These are phyloP conservation scores for Backusella liffmaniae DNA, from an alignment of 192 early-diverging fungal genomes.

Conservation along the genomic window DNA sequence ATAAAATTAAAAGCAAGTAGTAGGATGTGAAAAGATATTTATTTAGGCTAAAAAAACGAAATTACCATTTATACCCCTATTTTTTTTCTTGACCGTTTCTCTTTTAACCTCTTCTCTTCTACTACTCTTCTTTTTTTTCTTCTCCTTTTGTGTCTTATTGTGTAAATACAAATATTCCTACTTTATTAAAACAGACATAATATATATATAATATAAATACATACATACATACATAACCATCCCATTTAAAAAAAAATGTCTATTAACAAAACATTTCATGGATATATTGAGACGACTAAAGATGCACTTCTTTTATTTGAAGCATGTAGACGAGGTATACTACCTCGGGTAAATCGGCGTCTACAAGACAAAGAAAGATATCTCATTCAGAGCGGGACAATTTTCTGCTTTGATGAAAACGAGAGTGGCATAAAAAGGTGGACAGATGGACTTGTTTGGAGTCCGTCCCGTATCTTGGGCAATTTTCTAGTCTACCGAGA, in stretches of 20 bases:
- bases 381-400: conserved; percentile 66
- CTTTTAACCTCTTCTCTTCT: not conserved
- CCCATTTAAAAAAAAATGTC: conserved; percentile 10
- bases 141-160: not conserved
- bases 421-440: conserved; percentile 82
- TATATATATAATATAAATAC: not conserved
- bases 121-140: not conserved
- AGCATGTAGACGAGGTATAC: conserved; percentile 63
- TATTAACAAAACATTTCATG: conserved; percentile 55
- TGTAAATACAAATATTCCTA: not conserved
- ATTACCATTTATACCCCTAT: not conserved
- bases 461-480: conserved; percentile 77
- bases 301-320: conserved; percentile 80
- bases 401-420: conserved; percentile 84
- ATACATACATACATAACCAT: not conserved
- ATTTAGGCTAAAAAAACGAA: not conserved
- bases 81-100: not conserved
- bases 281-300: conserved; percentile 68
- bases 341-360: conserved; percentile 65
- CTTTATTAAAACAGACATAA: not conserved
- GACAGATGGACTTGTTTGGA: conserved; percentile 84
- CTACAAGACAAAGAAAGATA: conserved; percentile 71
- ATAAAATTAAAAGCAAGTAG: not conserved
- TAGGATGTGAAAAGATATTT: not conserved
- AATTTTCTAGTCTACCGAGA: conserved; percentile 83